phyloP scores from a whole-genome alignment of 1,139 yeast species.

The Schwanniomyces etchellsii region DNA sequence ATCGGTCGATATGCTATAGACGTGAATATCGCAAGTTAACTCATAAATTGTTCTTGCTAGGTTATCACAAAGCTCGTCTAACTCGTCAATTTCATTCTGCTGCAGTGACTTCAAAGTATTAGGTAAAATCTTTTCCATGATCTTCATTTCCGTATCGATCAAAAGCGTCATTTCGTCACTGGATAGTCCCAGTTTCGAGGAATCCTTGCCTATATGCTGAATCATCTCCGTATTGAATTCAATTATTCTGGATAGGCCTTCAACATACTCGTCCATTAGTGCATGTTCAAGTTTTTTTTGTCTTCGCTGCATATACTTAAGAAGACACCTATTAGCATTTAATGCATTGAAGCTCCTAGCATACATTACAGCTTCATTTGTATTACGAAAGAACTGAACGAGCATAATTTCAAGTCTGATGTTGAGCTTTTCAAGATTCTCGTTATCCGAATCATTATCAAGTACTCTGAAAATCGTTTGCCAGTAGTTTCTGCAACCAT shows the following conservation, averaged over 20 bases:
- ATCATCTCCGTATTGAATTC: neutral
- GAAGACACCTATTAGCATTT: no score
- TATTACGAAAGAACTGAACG: constrained; percentile 30
- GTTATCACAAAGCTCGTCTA: neutral
- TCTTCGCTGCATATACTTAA: no score
- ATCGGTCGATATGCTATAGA: constrained; percentile 3
- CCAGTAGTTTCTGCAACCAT: constrained; percentile 19
- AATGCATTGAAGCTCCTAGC: constrained; percentile 11
- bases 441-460: constrained; percentile 1
- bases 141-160: neutral
- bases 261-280: neutral
- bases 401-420: constrained; percentile 20
- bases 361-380: constrained; percentile 14
- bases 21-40: neutral
- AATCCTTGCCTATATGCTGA: neutral
- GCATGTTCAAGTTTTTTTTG: neutral
- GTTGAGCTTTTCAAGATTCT: constrained; percentile 1
- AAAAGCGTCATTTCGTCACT: no score
- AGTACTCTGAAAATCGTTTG: constrained; percentile 3
- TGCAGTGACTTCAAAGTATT: neutral
- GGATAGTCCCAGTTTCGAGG: no score
- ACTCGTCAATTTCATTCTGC: neutral
- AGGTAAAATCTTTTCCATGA: neutral
- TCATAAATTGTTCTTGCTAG: neutral
- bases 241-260: neutral